A percentile compares a stretch with the other conserved stretches of the same genome.
Evolutionary conservation across 1,139 yeast species (phyloP).

Genomic region (Yamadazyma triangularis): DNA sequence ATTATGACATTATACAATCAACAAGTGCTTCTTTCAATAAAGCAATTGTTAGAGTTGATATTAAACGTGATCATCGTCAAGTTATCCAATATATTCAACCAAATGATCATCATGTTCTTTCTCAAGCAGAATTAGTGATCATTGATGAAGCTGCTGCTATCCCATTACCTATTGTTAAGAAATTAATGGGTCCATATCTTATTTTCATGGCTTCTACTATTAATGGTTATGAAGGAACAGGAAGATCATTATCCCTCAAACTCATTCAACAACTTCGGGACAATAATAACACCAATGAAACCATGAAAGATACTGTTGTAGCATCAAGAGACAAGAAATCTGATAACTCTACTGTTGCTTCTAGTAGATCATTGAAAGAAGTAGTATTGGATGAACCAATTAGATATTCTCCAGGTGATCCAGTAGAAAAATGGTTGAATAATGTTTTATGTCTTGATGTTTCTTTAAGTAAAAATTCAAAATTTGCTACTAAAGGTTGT

Average conservation of each 20-base stretch:
- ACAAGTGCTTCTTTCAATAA: conserved; percentile 91
- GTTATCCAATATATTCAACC: conserved; percentile 96
- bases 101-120: conserved; percentile 80
- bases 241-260: conserved; percentile 89
- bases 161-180: conserved; percentile 90
- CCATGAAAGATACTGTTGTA: conserved; percentile 30
- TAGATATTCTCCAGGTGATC: conserved; percentile 96
- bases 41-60: conserved; percentile 93
- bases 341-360: conserved; percentile 32
- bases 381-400: conserved; percentile 89
- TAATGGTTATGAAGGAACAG: conserved; percentile 99
- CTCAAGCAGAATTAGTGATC: conserved; percentile 95
- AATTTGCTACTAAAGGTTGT: conserved; percentile 72
- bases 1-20: conserved; percentile 93
- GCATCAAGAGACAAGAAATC: conserved; percentile 58
- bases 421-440: conserved; percentile 93
- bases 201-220: conserved; percentile 98
- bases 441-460: conserved; percentile 89
- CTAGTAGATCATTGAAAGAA: conserved; percentile 73
- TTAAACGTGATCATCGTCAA: conserved; percentile 90
- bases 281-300: conserved; percentile 30
- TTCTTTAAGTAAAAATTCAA: conserved; percentile 60
- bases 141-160: conserved; percentile 99
- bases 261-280: conserved; percentile 87
- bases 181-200: conserved; percentile 87